Base-by-base conservation (phyloP, 108 stramenopile genomes). In the Pseudonitzschia multistriata region DNA sequence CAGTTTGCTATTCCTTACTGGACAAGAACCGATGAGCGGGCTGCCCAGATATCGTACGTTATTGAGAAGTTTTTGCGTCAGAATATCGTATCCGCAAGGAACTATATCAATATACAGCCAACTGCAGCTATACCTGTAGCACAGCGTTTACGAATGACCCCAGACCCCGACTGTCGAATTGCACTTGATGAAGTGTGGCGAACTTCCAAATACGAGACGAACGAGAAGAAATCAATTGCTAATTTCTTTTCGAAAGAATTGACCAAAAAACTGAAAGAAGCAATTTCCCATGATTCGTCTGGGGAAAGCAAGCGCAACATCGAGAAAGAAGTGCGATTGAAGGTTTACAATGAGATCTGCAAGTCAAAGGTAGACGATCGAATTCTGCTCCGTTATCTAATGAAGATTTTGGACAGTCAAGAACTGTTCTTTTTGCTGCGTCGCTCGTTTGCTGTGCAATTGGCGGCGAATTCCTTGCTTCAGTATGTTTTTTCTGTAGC, bases 1-100 rank as follows among this genome's bases (percentile, higher is more conserved):
- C 92, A 96, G 65, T 86, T 87, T 71, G 89, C 90, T 0, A 82
- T 89, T 45, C 86, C 91, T n/a, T 89, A 95, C 71, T 91, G 87
- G 85, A 92, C 87, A 45, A 77, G 88, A 30, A 83, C 88, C 29
- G 90, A 92, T 64, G 94, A 96, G 67, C 73, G 90, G 24, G 85
- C 90, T 21, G 71, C 89, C 24, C 93, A 94, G 56, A 78, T 86
- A 24, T 70, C 82, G 47, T 91, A 79, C 48, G 63, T 90, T 27
- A 48, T 90, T 45, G 79, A 82, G 30, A 94, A 91, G 72, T 74
- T 82, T 30, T 67, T 94, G 17, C 71, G 87, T 22, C 77, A 74
- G 49, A 84, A 87, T 40, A 71, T 80, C 25, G 69, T 73, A 22
- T 67, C 81, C 29, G 83, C 83, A 48, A 74, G 90, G 69, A 82